phyloP scores from a whole-genome alignment of 331 rosid genomes.

The Prunus yedoensis region DNA sequence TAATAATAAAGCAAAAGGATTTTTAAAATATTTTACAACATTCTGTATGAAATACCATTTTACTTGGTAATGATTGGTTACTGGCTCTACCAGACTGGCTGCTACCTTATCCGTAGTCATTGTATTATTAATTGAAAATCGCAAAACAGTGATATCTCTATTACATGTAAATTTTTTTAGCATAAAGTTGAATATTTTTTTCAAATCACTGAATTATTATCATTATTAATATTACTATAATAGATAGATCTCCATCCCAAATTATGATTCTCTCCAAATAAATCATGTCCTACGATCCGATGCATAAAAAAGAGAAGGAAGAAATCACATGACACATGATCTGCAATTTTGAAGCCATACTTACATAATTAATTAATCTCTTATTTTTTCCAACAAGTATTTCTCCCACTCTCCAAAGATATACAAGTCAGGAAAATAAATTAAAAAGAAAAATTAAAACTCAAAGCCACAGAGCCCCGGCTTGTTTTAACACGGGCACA shows the following conservation, averaged over 20 bases:
- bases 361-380: not conserved
- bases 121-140: too few species aligned
- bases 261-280: not conserved
- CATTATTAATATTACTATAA: too few species aligned
- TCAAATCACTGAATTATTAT: not conserved
- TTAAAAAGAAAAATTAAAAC: not conserved
- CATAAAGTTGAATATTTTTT: not conserved
- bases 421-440: not conserved
- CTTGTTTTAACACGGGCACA: slow-evolving; percentile 79
- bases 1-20: too few species aligned
- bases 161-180: not conserved
- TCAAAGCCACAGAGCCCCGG: slow-evolving; percentile 98
- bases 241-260: not conserved
- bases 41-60: too few species aligned
- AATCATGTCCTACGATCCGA: not conserved
- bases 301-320: not conserved
- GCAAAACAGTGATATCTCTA: rapidly evolving
- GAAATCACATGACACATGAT: not conserved
- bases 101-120: too few species aligned
- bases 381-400: not conserved
- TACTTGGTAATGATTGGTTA: too few species aligned
- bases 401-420: not conserved
- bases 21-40: too few species aligned
- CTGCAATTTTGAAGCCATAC: not conserved
- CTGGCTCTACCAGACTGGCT: not conserved